phyloP scores from a whole-genome alignment of 768 basidiomycete genomes.

The Mycena maculata region DNA sequence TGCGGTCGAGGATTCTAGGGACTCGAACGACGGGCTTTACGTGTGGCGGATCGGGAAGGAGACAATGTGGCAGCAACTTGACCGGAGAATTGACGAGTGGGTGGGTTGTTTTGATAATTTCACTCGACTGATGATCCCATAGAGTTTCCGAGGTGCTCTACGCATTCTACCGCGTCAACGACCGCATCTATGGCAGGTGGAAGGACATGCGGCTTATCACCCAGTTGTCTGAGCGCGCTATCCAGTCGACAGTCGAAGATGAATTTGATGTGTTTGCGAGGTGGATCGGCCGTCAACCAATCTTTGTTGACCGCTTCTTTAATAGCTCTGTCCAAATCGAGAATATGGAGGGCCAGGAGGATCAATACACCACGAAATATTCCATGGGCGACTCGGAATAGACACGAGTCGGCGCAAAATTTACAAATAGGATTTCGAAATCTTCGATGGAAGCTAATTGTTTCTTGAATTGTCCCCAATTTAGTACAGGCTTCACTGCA shows the following conservation, averaged over 20 bases:
- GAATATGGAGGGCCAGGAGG: no score
- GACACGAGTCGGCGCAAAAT: no score
- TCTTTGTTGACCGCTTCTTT: constrained; percentile 7
- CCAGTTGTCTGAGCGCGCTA: constrained; percentile 19
- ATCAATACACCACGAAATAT: no score
- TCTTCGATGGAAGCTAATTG: no score
- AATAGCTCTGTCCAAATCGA: neutral
- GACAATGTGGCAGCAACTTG: constrained; percentile 25
- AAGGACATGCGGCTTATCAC: constrained; percentile 5
- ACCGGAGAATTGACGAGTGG: constrained; percentile 22
- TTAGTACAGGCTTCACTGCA: no score
- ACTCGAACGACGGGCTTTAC: neutral
- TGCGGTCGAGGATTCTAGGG: neutral
- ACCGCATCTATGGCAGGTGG: neutral
- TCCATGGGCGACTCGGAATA: no score
- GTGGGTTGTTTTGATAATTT: neutral
- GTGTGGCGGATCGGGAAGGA: constrained; percentile 12
- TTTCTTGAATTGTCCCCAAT: no score
- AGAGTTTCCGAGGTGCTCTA: constrained; percentile 24
- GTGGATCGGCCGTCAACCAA: constrained; percentile 17
- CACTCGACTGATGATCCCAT: neutral
- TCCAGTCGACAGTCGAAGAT: constrained; percentile 12
- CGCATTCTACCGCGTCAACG: constrained; percentile 14
- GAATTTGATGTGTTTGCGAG: constrained; percentile 25
- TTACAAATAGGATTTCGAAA: no score